Percentiles rank a stretch among this genome's conserved stretches.
Conservation (phyloP, 2,329 filamentous ascomycete genomes). For the Neurospora sp. region DNA sequence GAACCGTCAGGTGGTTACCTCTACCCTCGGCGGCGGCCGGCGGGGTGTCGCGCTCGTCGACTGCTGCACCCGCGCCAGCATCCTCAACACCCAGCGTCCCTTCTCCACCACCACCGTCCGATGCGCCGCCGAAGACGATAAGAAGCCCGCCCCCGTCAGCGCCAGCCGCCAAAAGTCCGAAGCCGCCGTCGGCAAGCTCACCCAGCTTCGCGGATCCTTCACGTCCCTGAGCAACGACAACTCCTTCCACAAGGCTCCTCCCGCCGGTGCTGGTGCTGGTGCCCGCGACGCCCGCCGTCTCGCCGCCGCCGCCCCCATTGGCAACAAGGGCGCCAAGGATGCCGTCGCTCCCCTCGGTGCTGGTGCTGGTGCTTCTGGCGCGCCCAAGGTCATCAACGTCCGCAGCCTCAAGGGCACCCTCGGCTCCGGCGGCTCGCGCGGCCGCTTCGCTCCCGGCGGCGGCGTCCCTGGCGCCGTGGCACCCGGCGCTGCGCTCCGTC, state of each 20-base stretch:
- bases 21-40: slow-evolving; percentile 17
- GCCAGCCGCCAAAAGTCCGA: slow-evolving; percentile 12
- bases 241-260: slow-evolving; percentile 2
- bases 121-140: background rate
- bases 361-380: background rate
- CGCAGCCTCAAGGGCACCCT: slow-evolving; percentile 16
- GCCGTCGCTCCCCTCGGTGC: background rate
- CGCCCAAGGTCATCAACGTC: slow-evolving; percentile 20
- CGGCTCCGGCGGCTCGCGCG: background rate
- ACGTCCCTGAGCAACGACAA: background rate
- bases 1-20: slow-evolving; percentile 14
- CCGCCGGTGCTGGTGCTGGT: slow-evolving; percentile 4
- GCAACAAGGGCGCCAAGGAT: background rate
- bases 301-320: background rate
- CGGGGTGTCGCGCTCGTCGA: slow-evolving; percentile 1
- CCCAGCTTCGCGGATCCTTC: slow-evolving; percentile 8
- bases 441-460: background rate
- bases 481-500: background rate
- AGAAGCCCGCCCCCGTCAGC: background rate
- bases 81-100: background rate
- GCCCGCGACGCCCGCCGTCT: slow-evolving; percentile 1
- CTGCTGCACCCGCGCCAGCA: background rate
- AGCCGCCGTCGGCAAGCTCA: slow-evolving; percentile 17
- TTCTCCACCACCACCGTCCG: slow-evolving; percentile 4
- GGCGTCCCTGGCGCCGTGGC: background rate